phyloP scores from a whole-genome alignment of 306 rosid genomes.

The Quercus rubra region DNA sequence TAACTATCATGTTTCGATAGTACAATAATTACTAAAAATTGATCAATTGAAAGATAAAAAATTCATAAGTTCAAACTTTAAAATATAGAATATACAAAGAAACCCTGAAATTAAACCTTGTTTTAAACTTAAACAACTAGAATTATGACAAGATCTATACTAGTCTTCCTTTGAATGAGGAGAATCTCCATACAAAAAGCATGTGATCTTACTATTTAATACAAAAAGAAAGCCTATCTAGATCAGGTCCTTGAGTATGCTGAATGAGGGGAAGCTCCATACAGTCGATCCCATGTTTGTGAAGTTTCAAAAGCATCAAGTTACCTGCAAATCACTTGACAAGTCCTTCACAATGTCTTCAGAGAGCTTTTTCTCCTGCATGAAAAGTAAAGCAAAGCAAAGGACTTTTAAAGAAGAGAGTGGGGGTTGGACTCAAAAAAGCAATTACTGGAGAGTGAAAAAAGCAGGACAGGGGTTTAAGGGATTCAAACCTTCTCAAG shows the following conservation, averaged over 20 bases:
- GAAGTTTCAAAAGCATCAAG: conserved; percentile 7
- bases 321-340: conserved; percentile 91
- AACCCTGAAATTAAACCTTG: too few species aligned
- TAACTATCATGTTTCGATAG: too few species aligned
- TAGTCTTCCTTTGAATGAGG: too few species aligned
- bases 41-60: too few species aligned
- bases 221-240: conserved; percentile 61
- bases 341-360: conserved; percentile 84
- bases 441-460: conserved; percentile 3
- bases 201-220: conserved; percentile 48
- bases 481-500: conserved; percentile 82
- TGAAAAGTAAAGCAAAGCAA: conserved; percentile 10
- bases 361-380: conserved; percentile 84
- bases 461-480: conserved; percentile 10
- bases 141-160: too few species aligned
- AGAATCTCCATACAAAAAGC: too few species aligned
- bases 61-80: too few species aligned
- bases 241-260: conserved; percentile 78
- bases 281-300: conserved; percentile 69
- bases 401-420: conserved; percentile 14
- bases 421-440: conserved; percentile 6
- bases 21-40: too few species aligned
- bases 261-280: conserved; percentile 98
- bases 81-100: too few species aligned
- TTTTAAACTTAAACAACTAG: too few species aligned